Conservation (phyloP, 768 basidiomycete genomes). For the Russula sp. region DNA sequence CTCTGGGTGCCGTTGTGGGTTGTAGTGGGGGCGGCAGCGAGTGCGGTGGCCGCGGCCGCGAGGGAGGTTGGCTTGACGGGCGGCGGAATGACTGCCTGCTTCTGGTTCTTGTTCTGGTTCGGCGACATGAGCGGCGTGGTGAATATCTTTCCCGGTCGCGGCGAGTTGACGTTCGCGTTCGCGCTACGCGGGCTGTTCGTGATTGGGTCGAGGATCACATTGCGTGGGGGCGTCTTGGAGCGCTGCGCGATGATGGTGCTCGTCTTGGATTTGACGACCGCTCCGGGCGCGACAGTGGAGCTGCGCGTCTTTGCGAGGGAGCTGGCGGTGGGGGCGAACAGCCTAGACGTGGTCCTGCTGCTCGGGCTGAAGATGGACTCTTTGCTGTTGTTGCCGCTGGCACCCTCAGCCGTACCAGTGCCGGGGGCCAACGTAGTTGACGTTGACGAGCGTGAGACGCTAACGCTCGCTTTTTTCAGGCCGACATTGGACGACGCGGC, state of each 20-base stretch:
- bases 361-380: constrained; percentile 20
- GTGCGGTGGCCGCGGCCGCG: constrained; percentile 25
- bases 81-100: constrained; percentile 15
- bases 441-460: background rate
- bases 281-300: constrained; percentile 11
- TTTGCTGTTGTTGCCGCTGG: background rate
- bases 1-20: background rate
- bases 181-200: constrained; percentile 29
- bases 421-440: background rate
- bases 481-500: background rate
- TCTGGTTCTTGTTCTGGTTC: background rate
- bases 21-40: constrained; percentile 1
- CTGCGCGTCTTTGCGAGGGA: constrained; percentile 20
- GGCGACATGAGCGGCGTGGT: constrained; percentile 41
- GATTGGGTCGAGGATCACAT: constrained; percentile 27
- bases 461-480: background rate
- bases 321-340: constrained; percentile 25
- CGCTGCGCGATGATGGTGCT: constrained; percentile 13
- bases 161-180: constrained; percentile 9
- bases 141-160: constrained; percentile 38
- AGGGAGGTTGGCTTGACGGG: constrained; percentile 27
- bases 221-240: constrained; percentile 14
- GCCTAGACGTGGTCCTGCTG: constrained; percentile 18
- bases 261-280: constrained; percentile 10
- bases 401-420: background rate